Percentiles rank a stretch among this genome's conserved stretches.
Evolutionary conservation across 208 protist species (phyloP).

Genomic region (Crithidia sp.): DNA sequence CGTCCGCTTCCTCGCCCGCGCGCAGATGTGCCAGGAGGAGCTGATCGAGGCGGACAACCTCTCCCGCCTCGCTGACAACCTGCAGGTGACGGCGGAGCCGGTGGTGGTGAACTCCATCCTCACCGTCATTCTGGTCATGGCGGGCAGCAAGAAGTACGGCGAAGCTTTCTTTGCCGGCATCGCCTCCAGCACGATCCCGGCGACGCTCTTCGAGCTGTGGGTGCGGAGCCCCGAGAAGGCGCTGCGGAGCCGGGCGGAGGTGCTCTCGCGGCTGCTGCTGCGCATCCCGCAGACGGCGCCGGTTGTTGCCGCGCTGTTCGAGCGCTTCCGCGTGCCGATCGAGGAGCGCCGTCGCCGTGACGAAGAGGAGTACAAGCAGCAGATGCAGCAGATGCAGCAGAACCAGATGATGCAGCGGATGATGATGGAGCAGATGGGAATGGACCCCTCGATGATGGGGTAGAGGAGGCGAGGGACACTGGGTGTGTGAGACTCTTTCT

Average conservation of each 20-base stretch:
- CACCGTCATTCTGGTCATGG: slow-evolving; percentile 78
- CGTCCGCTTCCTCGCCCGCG: slow-evolving; percentile 74
- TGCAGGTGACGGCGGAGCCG: slow-evolving; percentile 53
- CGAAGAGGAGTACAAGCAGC: slow-evolving; percentile 80
- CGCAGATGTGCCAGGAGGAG: slow-evolving; percentile 68
- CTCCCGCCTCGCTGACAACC: slow-evolving; percentile 58
- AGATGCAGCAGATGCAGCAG: slow-evolving; percentile 84
- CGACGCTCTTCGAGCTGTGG: slow-evolving; percentile 80
- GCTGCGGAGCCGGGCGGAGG: slow-evolving; percentile 72
- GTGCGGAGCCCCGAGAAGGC: slow-evolving; percentile 61
- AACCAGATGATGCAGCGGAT: slow-evolving; percentile 86
- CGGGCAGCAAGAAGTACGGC: slow-evolving; percentile 55
- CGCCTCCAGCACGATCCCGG: slow-evolving; percentile 49
- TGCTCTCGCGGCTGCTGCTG: slow-evolving; percentile 62
- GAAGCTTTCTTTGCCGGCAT: slow-evolving; percentile 63
- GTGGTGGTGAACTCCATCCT: slow-evolving; percentile 66
- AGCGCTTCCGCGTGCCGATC: slow-evolving; percentile 74
- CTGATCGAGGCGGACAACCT: slow-evolving; percentile 58
- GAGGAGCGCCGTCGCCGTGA: slow-evolving; percentile 79
- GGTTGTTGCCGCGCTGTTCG: slow-evolving; percentile 44
- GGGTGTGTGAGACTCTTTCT: not conserved
- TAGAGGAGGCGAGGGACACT: not conserved
- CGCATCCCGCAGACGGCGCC: slow-evolving; percentile 49
- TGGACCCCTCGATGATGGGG: slow-evolving; percentile 62
- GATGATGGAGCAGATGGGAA: slow-evolving; percentile 92